Evolutionary conservation across 2,329 filamentous ascomycete species (phyloP).

Genomic region (Epichloe scottii): DNA sequence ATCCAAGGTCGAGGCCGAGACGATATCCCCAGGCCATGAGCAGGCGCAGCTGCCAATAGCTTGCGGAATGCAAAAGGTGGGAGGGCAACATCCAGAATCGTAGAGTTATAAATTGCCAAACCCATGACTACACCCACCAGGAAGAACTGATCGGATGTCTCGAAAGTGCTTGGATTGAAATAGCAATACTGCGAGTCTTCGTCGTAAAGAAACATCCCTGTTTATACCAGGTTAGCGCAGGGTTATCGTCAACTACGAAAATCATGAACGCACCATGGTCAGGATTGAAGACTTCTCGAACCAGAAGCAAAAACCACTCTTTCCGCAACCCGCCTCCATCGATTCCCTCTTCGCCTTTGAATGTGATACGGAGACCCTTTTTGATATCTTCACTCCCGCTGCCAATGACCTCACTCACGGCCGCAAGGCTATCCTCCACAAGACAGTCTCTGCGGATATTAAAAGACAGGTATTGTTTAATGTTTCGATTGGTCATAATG

Average conservation of each 20-base stretch:
- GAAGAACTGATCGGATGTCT: slow-evolving; percentile 85
- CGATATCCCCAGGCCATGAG: slow-evolving; percentile 38
- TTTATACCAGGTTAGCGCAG: slow-evolving; percentile 7
- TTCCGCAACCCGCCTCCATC: slow-evolving; percentile 84
- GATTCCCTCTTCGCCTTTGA: slow-evolving; percentile 78
- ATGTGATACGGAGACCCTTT: slow-evolving; percentile 76
- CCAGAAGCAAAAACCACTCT: slow-evolving; percentile 85
- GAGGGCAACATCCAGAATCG: slow-evolving; percentile 76
- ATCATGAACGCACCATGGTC: slow-evolving; percentile 56
- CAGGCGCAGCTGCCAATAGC: slow-evolving; percentile 64
- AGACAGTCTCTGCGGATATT: slow-evolving; percentile 73
- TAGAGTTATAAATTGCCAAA: slow-evolving; percentile 88
- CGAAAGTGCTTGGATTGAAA: slow-evolving; percentile 82
- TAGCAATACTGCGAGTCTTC: slow-evolving; percentile 86
- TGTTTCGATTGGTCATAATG: slow-evolving; percentile 60
- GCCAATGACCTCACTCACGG: slow-evolving; percentile 75
- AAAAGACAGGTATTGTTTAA: slow-evolving; percentile 67
- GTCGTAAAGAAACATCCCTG: slow-evolving; percentile 85
- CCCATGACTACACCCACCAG: slow-evolving; percentile 79
- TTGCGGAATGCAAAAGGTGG: slow-evolving; percentile 87
- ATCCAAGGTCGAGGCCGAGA: slow-evolving; percentile 48
- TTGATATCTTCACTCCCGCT: slow-evolving; percentile 76
- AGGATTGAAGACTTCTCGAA: slow-evolving; percentile 82
- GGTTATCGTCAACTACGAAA: background rate
- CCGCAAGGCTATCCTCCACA: slow-evolving; percentile 75